A percentile compares a stretch with the other conserved stretches of the same genome.
Conservation (phyloP, 768 basidiomycete genomes). For the Aureoboletus auriporus region DNA sequence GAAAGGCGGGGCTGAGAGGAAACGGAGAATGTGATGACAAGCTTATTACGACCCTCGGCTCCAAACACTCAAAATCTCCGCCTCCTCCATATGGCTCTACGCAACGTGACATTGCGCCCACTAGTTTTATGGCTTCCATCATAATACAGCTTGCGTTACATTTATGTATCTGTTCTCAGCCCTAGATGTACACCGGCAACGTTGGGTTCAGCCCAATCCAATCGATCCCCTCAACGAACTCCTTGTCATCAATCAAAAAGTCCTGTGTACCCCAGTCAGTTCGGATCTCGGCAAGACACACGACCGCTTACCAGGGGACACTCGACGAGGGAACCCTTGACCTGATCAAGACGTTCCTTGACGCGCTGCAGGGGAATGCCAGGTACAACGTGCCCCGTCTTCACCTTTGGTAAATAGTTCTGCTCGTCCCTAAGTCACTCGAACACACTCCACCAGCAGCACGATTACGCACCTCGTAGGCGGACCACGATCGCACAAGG, state of each 20-base stretch:
- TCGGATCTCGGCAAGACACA: neutral
- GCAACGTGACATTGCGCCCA: neutral
- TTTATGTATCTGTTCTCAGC: neutral
- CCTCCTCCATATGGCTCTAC: neutral
- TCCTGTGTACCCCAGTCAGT: slow-evolving; percentile 43
- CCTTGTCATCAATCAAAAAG: slow-evolving; percentile 79
- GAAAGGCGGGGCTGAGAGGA: slow-evolving; percentile 1
- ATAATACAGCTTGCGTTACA: slow-evolving; percentile 1
- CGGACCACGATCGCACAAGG: slow-evolving; percentile 70
- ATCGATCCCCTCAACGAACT: slow-evolving; percentile 63
- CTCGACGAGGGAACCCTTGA: slow-evolving; percentile 73
- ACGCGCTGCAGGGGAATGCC: slow-evolving; percentile 62
- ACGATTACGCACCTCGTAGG: slow-evolving; percentile 60
- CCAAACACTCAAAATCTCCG: slow-evolving; percentile 19
- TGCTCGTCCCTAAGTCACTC: slow-evolving; percentile 27
- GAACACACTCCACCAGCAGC: neutral
- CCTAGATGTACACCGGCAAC: slow-evolving; percentile 71
- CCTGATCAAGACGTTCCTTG: slow-evolving; percentile 68
- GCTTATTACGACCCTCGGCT: slow-evolving; percentile 2
- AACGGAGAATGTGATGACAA: neutral
- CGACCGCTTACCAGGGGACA: slow-evolving; percentile 56
- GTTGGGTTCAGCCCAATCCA: slow-evolving; percentile 77
- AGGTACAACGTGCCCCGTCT: slow-evolving; percentile 78
- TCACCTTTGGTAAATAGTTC: slow-evolving; percentile 71
- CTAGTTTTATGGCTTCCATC: neutral